A percentile compares a stretch with the other conserved stretches of the same genome.
Evolutionary conservation across 2,329 filamentous ascomycete species (phyloP).

Genomic region (Beauveria sp.): DNA sequence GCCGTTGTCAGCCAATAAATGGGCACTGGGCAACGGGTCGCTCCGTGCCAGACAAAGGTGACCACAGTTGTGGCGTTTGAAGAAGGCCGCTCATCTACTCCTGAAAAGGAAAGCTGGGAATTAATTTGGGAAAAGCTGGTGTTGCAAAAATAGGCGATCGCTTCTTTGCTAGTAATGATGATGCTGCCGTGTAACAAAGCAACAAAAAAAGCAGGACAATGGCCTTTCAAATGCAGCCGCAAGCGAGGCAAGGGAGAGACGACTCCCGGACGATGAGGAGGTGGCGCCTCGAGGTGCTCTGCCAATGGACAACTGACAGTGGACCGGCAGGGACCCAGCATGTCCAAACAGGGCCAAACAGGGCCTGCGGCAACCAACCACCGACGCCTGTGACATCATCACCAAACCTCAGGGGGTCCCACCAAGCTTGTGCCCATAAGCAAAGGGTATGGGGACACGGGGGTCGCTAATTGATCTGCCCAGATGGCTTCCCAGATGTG

Average conservation of each 20-base stretch:
- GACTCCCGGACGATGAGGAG: too few species aligned
- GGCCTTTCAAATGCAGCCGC: neutral
- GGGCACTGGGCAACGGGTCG: neutral
- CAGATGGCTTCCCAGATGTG: neutral
- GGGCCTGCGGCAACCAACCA: neutral
- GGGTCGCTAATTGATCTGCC: neutral
- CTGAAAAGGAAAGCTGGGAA: neutral
- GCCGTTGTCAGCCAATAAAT: neutral
- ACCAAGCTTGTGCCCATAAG: neutral
- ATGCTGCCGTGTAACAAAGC: neutral
- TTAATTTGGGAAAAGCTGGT: too few species aligned
- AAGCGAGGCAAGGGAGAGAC: neutral
- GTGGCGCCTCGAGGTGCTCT: neutral
- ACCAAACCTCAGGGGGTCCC: slow-evolving; percentile 3
- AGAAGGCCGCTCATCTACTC: neutral
- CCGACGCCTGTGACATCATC: slow-evolving; percentile 7
- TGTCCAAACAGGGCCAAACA: neutral
- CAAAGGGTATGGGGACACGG: neutral
- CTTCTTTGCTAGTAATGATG: too few species aligned
- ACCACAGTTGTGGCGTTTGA: neutral
- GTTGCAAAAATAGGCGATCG: too few species aligned
- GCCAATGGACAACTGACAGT: neutral
- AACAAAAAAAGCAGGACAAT: neutral
- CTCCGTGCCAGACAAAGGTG: neutral
- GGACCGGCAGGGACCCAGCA: neutral